phyloP scores from a whole-genome alignment of 345 rosid species.

The Anastatica hierochuntica region DNA sequence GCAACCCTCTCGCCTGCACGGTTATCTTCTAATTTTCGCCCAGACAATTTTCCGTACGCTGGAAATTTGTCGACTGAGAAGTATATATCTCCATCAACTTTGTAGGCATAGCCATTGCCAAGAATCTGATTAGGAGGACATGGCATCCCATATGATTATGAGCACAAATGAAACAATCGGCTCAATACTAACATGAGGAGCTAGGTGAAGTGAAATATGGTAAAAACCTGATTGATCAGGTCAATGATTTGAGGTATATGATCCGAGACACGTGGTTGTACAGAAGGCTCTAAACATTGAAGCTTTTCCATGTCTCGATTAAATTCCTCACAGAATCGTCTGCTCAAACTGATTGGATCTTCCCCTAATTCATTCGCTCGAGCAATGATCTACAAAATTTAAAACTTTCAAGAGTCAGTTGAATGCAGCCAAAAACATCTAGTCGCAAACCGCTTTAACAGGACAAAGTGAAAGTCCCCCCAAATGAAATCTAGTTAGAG shows the following conservation, averaged over 20 bases:
- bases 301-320: slow-evolving; percentile 64
- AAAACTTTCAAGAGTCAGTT: slow-evolving; percentile 21
- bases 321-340: slow-evolving; percentile 76
- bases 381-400: slow-evolving; percentile 60
- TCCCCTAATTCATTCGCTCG: slow-evolving; percentile 85
- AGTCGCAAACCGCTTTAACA: no score
- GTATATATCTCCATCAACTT: slow-evolving; percentile 67
- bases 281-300: slow-evolving; percentile 71
- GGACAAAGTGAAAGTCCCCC: no score
- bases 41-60: slow-evolving; percentile 72
- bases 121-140: slow-evolving; percentile 79
- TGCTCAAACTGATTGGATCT: slow-evolving; percentile 84
- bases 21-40: slow-evolving; percentile 80
- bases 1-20: slow-evolving; percentile 94
- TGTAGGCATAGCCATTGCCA: slow-evolving; percentile 78
- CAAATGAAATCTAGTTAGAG: no score
- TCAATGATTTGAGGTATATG: slow-evolving; percentile 85
- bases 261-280: slow-evolving; percentile 84
- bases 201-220: neutral
- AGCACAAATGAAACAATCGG: no score
- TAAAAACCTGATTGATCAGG: slow-evolving; percentile 75
- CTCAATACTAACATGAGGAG: neutral
- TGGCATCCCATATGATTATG: neutral
- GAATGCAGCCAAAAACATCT: neutral
- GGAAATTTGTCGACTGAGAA: slow-evolving; percentile 71